Evolutionary conservation across 495 filamentous ascomycete species (phyloP).

Genomic region (Hypoxylon fragiforme): DNA sequence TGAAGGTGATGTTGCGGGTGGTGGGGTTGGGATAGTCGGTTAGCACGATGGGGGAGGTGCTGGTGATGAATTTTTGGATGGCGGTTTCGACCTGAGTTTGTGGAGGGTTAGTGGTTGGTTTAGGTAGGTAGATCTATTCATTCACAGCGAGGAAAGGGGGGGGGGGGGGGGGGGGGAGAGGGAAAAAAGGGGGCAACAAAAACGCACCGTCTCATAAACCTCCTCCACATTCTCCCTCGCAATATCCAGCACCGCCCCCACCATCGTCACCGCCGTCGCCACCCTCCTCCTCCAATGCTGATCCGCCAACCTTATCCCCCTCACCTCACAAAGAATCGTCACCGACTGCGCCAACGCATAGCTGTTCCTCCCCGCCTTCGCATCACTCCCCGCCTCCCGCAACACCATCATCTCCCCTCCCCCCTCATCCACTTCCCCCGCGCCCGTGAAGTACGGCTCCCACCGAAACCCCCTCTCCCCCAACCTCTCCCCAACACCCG

Average conservation of each 20-base stretch:
- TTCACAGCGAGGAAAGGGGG: neutral
- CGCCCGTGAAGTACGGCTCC: slow-evolving; percentile 41
- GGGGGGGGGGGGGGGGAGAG: neutral
- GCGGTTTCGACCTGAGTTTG: slow-evolving; percentile 28
- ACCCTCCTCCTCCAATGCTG: slow-evolving; percentile 40
- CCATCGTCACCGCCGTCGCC: slow-evolving; percentile 38
- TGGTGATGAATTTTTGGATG: slow-evolving; percentile 31
- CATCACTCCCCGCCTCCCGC: slow-evolving; percentile 40
- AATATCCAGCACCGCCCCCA: slow-evolving; percentile 36
- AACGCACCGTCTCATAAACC: slow-evolving; percentile 30
- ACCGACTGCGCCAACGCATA: slow-evolving; percentile 37
- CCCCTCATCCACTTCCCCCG: neutral
- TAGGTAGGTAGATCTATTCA: neutral
- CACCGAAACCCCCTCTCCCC: slow-evolving; percentile 32
- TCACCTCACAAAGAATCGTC: slow-evolving; percentile 38
- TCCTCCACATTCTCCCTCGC: slow-evolving; percentile 33
- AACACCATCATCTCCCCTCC: slow-evolving; percentile 31
- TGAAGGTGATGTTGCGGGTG: slow-evolving; percentile 30
- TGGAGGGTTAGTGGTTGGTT: neutral
- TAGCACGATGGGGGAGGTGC: slow-evolving; percentile 32
- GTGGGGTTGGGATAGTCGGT: slow-evolving; percentile 32
- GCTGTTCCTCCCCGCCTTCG: slow-evolving; percentile 38
- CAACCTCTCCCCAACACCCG: slow-evolving; percentile 24
- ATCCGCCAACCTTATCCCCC: slow-evolving; percentile 39
- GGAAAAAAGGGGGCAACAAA: neutral